These are phyloP conservation scores for Aspergillus luchuensis DNA, from an alignment of 2,329 filamentous ascomycete genomes.

Conservation along the genomic window DNA sequence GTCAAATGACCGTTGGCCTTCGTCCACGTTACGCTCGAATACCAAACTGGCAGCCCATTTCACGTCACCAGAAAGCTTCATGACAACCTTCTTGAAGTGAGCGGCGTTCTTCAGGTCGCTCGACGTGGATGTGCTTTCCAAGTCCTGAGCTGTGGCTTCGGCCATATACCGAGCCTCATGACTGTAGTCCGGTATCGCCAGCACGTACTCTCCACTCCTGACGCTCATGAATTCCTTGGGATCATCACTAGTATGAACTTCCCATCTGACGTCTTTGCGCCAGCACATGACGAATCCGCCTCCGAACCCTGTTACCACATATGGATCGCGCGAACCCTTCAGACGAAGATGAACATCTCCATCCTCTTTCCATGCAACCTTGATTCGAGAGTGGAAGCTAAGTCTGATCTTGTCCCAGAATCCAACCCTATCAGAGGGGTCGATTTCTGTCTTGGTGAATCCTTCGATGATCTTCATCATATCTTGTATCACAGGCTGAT, in stretches of 20 bases:
- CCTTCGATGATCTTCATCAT: constrained; percentile 99
- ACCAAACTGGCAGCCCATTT: constrained; percentile 89
- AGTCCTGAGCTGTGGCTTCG: constrained; percentile 50
- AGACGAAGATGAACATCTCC: constrained; percentile 92
- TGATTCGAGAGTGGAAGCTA: constrained; percentile 88
- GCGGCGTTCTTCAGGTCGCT: constrained; percentile 70
- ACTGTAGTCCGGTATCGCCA: constrained; percentile 92
- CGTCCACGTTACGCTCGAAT: constrained; percentile 80
- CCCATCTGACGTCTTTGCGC: constrained; percentile 90
- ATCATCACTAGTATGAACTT: constrained; percentile 80
- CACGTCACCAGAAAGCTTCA: constrained; percentile 97
- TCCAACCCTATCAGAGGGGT: constrained; percentile 88
- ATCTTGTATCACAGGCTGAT: constrained; percentile 96
- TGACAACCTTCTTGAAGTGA: constrained; percentile 96
- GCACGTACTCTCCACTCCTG: constrained; percentile 90
- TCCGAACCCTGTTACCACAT: constrained; percentile 86
- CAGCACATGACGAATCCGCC: constrained; percentile 98
- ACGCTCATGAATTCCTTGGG: constrained; percentile 94
- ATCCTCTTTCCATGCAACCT: constrained; percentile 89
- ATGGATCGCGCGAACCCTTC: constrained; percentile 88
- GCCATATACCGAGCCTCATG: constrained; percentile 73
- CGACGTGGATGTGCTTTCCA: constrained; percentile 62
- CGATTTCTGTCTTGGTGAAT: constrained; percentile 93
- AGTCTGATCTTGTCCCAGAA: constrained; percentile 99
- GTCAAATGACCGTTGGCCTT: constrained; percentile 75